Evolutionary conservation across 768 basidiomycete species (phyloP).

Genomic region (Mrakia frigida): DNA sequence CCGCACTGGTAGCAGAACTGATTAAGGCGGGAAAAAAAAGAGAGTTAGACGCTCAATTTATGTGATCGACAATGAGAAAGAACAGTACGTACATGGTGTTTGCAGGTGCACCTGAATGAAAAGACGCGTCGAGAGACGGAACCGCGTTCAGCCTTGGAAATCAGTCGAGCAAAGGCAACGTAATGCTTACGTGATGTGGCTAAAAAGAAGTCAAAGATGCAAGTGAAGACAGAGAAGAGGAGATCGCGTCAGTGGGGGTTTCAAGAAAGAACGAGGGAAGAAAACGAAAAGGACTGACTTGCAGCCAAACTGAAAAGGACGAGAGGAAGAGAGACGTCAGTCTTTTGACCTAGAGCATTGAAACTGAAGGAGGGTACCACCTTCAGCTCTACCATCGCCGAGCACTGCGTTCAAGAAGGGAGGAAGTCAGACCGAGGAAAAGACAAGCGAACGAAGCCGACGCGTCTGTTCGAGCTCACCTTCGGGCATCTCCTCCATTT

Average conservation of each 20-base stretch:
- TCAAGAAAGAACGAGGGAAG: neutral
- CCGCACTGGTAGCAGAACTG: conserved; percentile 23
- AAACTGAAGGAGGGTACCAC: too few species aligned
- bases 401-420: neutral
- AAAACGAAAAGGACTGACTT: neutral
- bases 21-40: neutral
- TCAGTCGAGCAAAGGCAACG: neutral
- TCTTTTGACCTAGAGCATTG: neutral
- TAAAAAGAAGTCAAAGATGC: neutral
- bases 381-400: conserved; percentile 7
- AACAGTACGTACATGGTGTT: neutral
- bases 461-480: neutral
- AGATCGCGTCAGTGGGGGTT: neutral
- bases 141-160: too few species aligned
- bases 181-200: conserved; percentile 10
- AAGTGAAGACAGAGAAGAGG: neutral
- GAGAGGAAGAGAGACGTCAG: neutral
- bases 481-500: conserved; percentile 16
- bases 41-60: too few species aligned
- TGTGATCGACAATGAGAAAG: neutral
- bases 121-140: neutral
- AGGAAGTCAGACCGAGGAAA: neutral
- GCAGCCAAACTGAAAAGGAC: neutral
- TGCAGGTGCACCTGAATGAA: neutral
- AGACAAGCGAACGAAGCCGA: neutral